phyloP scores from a whole-genome alignment of 1,284 basidiomycete species.

The Fistulinella staudtii region DNA sequence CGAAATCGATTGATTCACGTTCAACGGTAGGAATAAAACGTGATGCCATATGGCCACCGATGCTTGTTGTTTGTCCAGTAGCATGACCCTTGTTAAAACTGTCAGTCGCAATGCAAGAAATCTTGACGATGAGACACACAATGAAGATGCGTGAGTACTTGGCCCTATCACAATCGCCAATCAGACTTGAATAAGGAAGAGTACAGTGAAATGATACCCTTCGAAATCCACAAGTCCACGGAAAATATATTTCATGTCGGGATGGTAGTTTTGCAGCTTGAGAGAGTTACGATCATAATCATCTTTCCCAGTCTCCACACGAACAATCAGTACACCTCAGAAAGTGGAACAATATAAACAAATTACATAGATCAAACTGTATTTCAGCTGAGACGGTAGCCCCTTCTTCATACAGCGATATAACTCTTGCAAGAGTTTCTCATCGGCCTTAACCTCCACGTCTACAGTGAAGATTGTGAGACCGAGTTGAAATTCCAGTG shows the following conservation, averaged over 20 bases:
- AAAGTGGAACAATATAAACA: not conserved
- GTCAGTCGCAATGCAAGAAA: not conserved
- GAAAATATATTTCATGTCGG: slow-evolving; percentile 74
- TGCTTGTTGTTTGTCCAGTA: slow-evolving; percentile 90
- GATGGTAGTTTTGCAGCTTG: slow-evolving; percentile 58
- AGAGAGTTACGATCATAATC: slow-evolving; percentile 77
- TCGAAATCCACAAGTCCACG: slow-evolving; percentile 82
- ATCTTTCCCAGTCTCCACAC: slow-evolving; percentile 74
- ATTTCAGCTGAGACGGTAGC: slow-evolving; percentile 74
- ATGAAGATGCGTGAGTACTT: slow-evolving; percentile 75
- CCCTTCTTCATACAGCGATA: slow-evolving; percentile 95
- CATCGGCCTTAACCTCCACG: slow-evolving; percentile 71
- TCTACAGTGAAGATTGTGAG: slow-evolving; percentile 84
- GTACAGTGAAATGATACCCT: slow-evolving; percentile 43
- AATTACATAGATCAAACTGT: slow-evolving; percentile 84
- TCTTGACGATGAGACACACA: slow-evolving; percentile 19
- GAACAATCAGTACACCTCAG: not conserved
- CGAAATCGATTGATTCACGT: slow-evolving; percentile 89
- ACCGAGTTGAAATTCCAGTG: slow-evolving; percentile 41
- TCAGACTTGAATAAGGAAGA: slow-evolving; percentile 9
- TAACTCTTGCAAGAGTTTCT: slow-evolving; percentile 74
- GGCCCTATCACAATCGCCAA: slow-evolving; percentile 40
- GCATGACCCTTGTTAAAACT: slow-evolving; percentile 56
- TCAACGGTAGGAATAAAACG: slow-evolving; percentile 97
- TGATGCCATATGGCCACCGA: slow-evolving; percentile 88